A percentile compares a stretch with the other conserved stretches of the same genome.
These are phyloP conservation scores for Porphyrellus cyaneotinctus DNA, from an alignment of 768 basidiomycete species.

Conservation along the genomic window DNA sequence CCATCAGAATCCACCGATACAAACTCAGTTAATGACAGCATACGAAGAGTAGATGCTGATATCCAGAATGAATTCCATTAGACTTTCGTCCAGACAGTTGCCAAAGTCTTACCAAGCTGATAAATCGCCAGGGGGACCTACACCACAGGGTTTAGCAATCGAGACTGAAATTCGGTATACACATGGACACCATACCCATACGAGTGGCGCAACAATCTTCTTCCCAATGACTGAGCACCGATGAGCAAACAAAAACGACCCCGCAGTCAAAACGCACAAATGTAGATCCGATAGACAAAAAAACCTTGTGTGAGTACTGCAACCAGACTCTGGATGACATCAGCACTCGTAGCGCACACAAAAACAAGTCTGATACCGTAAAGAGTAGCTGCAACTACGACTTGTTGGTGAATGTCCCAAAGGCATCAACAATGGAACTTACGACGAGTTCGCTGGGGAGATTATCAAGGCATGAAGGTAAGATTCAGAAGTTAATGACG, in stretches of 20 bases:
- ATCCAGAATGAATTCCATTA: neutral
- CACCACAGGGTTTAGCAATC: neutral
- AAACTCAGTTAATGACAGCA: neutral
- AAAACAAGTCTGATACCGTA: neutral
- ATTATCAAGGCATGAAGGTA: neutral
- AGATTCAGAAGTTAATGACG: neutral
- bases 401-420: neutral
- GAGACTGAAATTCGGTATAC: neutral
- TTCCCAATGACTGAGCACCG: constrained; percentile 2
- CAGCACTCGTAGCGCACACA: neutral
- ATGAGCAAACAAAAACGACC: neutral
- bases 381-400: constrained; percentile 6
- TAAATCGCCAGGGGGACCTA: neutral
- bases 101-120: constrained; percentile 10
- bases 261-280: neutral
- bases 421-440: neutral
- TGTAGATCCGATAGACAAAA: constrained; percentile 12
- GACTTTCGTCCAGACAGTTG: neutral
- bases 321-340: constrained; percentile 1
- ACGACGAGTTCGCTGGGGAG: constrained; percentile 7
- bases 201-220: neutral
- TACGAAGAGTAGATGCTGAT: constrained; percentile 4
- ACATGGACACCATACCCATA: constrained; percentile 9
- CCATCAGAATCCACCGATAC: neutral
- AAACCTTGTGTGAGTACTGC: constrained; percentile 7